These are phyloP conservation scores for Lablab purpureus DNA, from an alignment of 306 rosid species.

Conservation along the genomic window DNA sequence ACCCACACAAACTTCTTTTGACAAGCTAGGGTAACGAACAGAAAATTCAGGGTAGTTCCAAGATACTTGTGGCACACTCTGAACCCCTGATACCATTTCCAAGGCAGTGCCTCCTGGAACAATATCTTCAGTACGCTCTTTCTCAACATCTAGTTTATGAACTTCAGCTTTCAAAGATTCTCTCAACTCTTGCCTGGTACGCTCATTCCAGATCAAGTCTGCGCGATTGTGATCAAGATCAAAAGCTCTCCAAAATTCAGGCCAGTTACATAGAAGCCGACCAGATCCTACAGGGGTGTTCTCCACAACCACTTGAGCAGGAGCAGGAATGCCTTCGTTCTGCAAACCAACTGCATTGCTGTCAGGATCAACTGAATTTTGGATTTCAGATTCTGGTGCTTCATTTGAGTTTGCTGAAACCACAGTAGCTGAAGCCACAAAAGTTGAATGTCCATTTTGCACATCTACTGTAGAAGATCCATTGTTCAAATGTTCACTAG, in stretches of 20 bases:
- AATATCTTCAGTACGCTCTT: conserved; percentile 98
- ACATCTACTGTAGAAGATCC: conserved; percentile 58
- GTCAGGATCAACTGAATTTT: conserved; percentile 65
- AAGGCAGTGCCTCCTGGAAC: conserved; percentile 75
- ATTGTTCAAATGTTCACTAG: conserved; percentile 61
- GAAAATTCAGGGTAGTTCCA: conserved; percentile 97
- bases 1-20: conserved; percentile 99
- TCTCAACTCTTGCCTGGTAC: conserved; percentile 96
- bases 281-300: conserved; percentile 98
- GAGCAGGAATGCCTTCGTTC: conserved; percentile 86
- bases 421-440: conserved; percentile 54
- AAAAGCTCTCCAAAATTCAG: conserved; percentile 98
- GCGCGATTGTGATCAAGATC: conserved; percentile 99
- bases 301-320: conserved; percentile 99
- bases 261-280: conserved; percentile 94
- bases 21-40: conserved; percentile 93
- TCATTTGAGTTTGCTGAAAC: conserved; percentile 57
- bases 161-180: conserved; percentile 96
- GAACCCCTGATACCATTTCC: conserved; percentile 69
- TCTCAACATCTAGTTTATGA: conserved; percentile 96
- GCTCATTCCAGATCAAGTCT: conserved; percentile 99
- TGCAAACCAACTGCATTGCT: conserved; percentile 60
- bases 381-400: conserved; percentile 55
- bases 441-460: conserved; percentile 59
- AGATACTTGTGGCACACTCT: conserved; percentile 84